These are phyloP conservation scores for Ascoidea tarda DNA, from an alignment of 805 yeast genomes.

Conservation along the genomic window DNA sequence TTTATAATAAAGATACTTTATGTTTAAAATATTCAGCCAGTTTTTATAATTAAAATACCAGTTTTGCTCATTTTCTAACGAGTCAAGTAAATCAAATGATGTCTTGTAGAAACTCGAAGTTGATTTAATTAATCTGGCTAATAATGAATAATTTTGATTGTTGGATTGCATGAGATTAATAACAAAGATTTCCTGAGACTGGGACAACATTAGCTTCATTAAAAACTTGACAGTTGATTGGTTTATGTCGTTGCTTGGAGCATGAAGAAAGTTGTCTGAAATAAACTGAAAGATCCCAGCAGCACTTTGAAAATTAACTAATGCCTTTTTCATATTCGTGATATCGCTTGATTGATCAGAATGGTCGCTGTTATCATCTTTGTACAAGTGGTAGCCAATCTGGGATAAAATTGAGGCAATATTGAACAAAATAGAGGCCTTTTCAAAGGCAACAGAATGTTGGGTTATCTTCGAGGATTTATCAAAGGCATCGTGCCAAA, in stretches of 20 bases:
- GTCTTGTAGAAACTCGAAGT: conserved; percentile 41
- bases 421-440: conserved; percentile 73
- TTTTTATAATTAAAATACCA: conserved; percentile 9
- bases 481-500: conserved; percentile 70
- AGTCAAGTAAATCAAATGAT: conserved; percentile 23
- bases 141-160: conserved; percentile 47
- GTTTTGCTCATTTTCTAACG: conserved; percentile 9
- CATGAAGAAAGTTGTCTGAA: conserved; percentile 72
- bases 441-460: conserved; percentile 75
- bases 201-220: conserved; percentile 57
- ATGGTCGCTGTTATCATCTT: conserved; percentile 12
- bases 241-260: conserved; percentile 69
- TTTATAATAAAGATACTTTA: conserved; percentile 40
- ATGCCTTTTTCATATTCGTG: conserved; percentile 40
- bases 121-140: conserved; percentile 62
- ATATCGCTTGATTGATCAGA: conserved; percentile 6
- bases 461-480: conserved; percentile 39
- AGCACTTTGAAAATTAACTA: conserved; percentile 53
- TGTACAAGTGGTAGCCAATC: conserved; percentile 25
- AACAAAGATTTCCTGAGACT: conserved; percentile 77
- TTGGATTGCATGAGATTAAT: conserved; percentile 40
- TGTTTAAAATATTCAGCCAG: conserved; percentile 38
- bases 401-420: conserved; percentile 50
- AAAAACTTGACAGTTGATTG: conserved; percentile 57
- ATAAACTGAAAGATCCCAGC: conserved; percentile 66